Percentiles rank a stretch among this genome's conserved stretches.
Conservation (phyloP, 1,284 basidiomycete genomes). For the Coniferiporia weirii region DNA sequence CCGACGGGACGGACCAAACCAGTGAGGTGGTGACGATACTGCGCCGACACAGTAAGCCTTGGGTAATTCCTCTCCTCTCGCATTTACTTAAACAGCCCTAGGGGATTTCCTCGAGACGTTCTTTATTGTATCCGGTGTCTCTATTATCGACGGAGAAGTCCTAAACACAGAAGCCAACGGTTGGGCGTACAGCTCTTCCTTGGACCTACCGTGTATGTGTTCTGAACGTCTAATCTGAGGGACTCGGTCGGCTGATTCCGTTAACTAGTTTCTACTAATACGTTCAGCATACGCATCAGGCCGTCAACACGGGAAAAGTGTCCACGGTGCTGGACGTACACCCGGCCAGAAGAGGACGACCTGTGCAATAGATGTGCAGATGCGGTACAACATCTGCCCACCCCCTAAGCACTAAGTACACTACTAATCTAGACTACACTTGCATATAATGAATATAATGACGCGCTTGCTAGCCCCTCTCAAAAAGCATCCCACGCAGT, state of each 20-base stretch:
- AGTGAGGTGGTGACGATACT: not conserved
- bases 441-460: too few species aligned
- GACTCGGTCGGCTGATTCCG: not conserved
- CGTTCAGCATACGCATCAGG: conserved; percentile 43
- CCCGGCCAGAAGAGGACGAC: conserved; percentile 37
- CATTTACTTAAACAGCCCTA: conserved; percentile 30
- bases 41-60: conserved; percentile 2
- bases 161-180: conserved; percentile 31
- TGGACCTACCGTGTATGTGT: conserved; percentile 40
- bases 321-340: conserved; percentile 76
- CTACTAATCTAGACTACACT: too few species aligned
- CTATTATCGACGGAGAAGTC: conserved; percentile 39
- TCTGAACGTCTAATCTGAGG: not conserved
- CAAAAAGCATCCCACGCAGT: too few species aligned
- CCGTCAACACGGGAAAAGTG: conserved; percentile 59
- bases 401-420: too few species aligned
- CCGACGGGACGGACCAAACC: conserved; percentile 10
- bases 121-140: conserved; percentile 73
- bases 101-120: conserved; percentile 62
- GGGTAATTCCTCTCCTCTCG: conserved; percentile 11
- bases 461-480: too few species aligned
- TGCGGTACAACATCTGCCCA: not conserved
- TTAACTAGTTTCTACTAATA: conserved; percentile 31
- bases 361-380: conserved; percentile 57
- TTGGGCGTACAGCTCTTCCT: conserved; percentile 45